Evolutionary conservation across 768 basidiomycete species (phyloP).

Genomic region (Gyrodon lividus): DNA sequence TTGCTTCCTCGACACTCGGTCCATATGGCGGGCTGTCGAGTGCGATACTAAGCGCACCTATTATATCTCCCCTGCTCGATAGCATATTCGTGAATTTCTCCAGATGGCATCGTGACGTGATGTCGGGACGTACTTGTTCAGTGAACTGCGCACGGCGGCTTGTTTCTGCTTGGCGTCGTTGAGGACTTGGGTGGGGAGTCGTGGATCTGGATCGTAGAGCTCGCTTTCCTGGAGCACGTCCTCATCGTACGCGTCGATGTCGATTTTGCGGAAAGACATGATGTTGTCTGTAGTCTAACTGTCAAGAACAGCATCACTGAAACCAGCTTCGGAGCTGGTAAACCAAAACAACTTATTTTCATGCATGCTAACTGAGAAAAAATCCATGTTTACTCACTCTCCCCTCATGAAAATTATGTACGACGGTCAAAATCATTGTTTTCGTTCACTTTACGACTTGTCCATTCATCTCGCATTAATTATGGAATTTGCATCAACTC

Average conservation of each 20-base stretch:
- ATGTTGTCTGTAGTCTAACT: no score
- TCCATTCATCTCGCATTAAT: no score
- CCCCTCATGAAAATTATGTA: no score
- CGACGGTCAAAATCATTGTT: no score
- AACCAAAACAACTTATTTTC: no score
- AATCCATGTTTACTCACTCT: no score
- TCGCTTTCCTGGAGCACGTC: conserved; percentile 83
- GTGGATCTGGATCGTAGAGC: conserved; percentile 82
- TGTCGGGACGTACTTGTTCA: conserved; percentile 62
- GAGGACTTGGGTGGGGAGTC: conserved; percentile 70
- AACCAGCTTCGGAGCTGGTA: no score
- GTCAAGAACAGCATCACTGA: no score
- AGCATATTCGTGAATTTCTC: background rate
- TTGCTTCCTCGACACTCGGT: conserved; percentile 82
- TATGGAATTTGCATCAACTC: no score
- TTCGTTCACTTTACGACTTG: no score
- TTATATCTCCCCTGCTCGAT: conserved; percentile 64
- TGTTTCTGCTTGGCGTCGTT: conserved; percentile 77
- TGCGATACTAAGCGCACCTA: conserved; percentile 66
- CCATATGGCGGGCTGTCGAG: conserved; percentile 89
- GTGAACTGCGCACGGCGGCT: conserved; percentile 62
- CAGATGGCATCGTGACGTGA: no score
- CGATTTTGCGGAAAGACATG: conserved; percentile 85
- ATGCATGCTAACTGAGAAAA: no score
- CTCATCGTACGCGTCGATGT: conserved; percentile 93